Percentiles rank a stretch among this genome's conserved stretches.
Conservation (phyloP, 139 green algal genomes). For the Closterium sp. region DNA sequence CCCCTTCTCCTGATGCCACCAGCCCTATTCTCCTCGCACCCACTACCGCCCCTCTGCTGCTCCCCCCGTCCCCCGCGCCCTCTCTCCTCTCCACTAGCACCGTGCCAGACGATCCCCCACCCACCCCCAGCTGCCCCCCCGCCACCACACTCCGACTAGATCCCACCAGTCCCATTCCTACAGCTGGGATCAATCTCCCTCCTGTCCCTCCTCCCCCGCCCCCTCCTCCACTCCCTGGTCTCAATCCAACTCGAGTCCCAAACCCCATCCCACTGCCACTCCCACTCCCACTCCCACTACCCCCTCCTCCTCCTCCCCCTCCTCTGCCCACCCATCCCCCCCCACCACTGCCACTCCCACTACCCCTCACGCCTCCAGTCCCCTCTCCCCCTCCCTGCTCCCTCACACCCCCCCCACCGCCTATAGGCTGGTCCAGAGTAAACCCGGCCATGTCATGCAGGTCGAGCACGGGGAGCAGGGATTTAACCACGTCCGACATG, state of each 20-base stretch:
- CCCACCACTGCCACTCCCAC: background rate
- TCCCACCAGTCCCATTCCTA: background rate
- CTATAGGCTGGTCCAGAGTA: background rate
- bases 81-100: background rate
- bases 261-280: background rate
- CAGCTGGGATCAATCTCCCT: background rate
- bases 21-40: background rate
- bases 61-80: background rate
- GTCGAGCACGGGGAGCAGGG: background rate
- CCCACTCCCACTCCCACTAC: background rate
- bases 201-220: background rate
- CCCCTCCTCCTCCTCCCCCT: too few species aligned
- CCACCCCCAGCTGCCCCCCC: background rate
- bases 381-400: background rate
- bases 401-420: background rate
- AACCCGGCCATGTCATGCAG: slow-evolving; percentile 1
- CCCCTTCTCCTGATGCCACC: background rate
- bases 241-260: background rate
- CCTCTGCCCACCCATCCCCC: background rate
- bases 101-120: background rate
- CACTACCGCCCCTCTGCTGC: background rate
- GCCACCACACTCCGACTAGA: background rate
- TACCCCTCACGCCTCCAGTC: background rate
- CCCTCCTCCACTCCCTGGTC: background rate
- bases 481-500: background rate